Conservation (phyloP, 192 early-diverging fungal species). For the Coemansia sp. region DNA sequence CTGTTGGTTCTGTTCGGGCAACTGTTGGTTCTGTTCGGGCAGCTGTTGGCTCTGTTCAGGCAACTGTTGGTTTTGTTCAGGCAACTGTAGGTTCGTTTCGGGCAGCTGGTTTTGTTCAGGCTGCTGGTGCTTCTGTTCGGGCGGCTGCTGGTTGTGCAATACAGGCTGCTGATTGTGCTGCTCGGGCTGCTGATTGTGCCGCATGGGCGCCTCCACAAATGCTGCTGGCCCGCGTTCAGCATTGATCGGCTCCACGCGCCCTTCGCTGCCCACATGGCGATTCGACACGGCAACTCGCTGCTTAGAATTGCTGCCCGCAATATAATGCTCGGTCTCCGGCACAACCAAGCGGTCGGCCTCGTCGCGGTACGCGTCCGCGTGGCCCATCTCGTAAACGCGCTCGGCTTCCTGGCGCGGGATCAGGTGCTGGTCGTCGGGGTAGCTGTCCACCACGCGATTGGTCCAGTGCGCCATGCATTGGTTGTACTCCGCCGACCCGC, state of each 20-base stretch:
- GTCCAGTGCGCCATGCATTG: constrained; percentile 53
- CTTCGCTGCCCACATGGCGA: background rate
- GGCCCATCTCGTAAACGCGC: constrained; percentile 14
- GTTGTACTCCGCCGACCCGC: constrained; percentile 42
- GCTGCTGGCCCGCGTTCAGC: background rate
- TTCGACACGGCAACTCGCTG: constrained; percentile 9
- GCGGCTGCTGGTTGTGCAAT: too few species aligned
- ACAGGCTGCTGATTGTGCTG: too few species aligned
- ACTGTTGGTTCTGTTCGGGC: background rate
- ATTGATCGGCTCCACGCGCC: background rate
- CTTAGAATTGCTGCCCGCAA: constrained; percentile 15
- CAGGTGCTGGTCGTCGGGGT: constrained; percentile 21
- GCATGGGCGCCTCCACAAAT: background rate
- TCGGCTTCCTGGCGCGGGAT: constrained; percentile 30
- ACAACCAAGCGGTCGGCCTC: constrained; percentile 18
- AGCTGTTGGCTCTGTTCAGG: too few species aligned
- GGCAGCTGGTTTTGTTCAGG: background rate
- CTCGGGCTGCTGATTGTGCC: background rate
- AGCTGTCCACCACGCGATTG: constrained; percentile 41
- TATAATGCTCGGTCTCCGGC: constrained; percentile 19
- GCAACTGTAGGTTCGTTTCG: too few species aligned
- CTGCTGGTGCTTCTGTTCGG: too few species aligned
- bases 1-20: too few species aligned
- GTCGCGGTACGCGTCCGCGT: constrained; percentile 20
- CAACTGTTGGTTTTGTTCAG: too few species aligned